Evolutionary conservation across 768 basidiomycete genomes (phyloP), one percentile per base, ranked within the genome.

Genomic region (Suillus hirtellus): DNA sequence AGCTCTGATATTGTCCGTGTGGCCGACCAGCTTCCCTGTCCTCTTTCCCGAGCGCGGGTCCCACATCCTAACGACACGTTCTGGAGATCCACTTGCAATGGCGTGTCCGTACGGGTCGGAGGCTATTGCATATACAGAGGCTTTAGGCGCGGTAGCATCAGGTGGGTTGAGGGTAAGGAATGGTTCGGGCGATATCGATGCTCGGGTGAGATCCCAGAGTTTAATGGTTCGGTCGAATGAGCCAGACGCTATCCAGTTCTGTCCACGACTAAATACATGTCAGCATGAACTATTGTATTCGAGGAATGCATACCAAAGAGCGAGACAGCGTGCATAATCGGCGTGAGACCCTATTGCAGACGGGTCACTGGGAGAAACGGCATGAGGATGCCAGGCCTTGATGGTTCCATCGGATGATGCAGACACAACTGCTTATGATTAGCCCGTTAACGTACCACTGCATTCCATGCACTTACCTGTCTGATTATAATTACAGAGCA

Each of bases 331-430:
- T 3, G 92, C 93, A 68, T 95, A 96, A 77, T 96, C 94, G n/a
- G 76, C 76, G 70, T 96, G 94, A 3, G 82, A 81, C 12, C 94
- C 94, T 49, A 95, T 78, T 14, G 83, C 79, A 2, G 81, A 77
- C 2, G 95, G 92, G 56, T 90, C 87, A 6, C 83, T 76, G 9
- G 84, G 77, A 19, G 80, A 71, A 14, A 78, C 66, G 0, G 86
- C 80, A 72, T 98, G 95, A 0, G 96, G 96, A 60, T 82, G 88
- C 96, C 97, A 99, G 0, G 94, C 87, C 71, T 95, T 92, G 68
- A 99, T 81, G 14, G 95, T 94, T 19, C 96, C 95, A 71, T 99
- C 96, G 2, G 96, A 96, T 0, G 97, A 99, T 0, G 93, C 95
- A 62, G 96, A 94, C 46, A 98, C 84, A 52, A 98, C 92, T 88